These are phyloP conservation scores for Termitomyces heimii DNA, from an alignment of 768 basidiomycete genomes.

Conservation along the genomic window DNA sequence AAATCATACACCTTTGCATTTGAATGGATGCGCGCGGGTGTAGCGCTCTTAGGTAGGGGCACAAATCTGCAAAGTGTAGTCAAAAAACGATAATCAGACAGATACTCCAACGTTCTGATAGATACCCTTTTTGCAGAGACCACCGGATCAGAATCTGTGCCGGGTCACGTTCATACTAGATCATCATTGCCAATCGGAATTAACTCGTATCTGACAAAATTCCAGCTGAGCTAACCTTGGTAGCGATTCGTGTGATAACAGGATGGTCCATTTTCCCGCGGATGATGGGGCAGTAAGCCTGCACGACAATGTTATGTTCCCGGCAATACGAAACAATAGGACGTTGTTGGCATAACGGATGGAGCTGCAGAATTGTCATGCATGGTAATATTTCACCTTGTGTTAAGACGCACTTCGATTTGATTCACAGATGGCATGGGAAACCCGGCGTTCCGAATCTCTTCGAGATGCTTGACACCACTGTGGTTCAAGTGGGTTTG, in stretches of 20 bases:
- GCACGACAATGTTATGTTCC: constrained; percentile 50
- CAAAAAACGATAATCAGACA: background rate
- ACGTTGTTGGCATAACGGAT: constrained; percentile 78
- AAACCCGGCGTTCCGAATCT: constrained; percentile 57
- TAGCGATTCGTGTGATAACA: constrained; percentile 45
- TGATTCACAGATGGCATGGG: constrained; percentile 75
- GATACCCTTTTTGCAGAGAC: constrained; percentile 82
- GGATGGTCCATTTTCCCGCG: constrained; percentile 53
- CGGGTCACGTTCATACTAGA: constrained; percentile 51
- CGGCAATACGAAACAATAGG: constrained; percentile 73
- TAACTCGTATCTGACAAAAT: background rate
- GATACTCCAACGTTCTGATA: constrained; percentile 1
- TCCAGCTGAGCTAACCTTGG: constrained; percentile 42
- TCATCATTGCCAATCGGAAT: background rate
- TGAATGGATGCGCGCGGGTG: constrained; percentile 59
- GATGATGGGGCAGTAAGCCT: constrained; percentile 77
- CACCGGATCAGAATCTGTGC: constrained; percentile 86
- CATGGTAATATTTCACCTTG: background rate
- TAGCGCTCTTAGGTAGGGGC: constrained; percentile 79
- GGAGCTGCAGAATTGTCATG: constrained; percentile 41
- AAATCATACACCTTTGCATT: constrained; percentile 79
- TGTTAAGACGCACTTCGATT: constrained; percentile 49
- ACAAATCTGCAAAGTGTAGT: constrained; percentile 47
- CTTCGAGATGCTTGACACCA: constrained; percentile 65
- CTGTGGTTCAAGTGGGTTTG: constrained; percentile 26